phyloP scores from a whole-genome alignment of 306 rosid species.

The Corylus avellana region DNA sequence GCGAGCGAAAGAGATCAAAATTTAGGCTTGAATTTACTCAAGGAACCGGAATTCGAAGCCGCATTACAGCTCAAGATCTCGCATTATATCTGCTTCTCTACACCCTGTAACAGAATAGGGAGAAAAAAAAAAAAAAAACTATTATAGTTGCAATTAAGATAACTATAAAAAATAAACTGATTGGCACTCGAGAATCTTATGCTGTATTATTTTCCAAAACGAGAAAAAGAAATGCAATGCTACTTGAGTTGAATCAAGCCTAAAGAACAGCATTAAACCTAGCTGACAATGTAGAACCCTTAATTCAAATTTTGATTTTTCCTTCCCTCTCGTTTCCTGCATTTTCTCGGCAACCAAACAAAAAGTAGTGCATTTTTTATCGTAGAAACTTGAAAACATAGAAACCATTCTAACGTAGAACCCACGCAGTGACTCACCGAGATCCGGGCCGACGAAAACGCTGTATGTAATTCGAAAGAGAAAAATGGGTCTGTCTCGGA shows the following conservation, averaged over 20 bases:
- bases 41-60: slow-evolving; percentile 33
- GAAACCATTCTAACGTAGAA: background rate
- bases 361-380: background rate
- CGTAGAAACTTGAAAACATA: background rate
- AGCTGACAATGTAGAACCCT: background rate
- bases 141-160: background rate
- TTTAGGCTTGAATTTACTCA: slow-evolving; percentile 26
- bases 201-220: background rate
- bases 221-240: background rate
- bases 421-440: slow-evolving; percentile 24
- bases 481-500: slow-evolving; percentile 26
- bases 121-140: background rate
- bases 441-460: slow-evolving; percentile 14
- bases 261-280: background rate
- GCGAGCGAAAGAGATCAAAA: slow-evolving; percentile 13
- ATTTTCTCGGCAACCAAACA: slow-evolving; percentile 11
- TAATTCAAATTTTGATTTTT: background rate
- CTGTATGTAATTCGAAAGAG: slow-evolving; percentile 9
- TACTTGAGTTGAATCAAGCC: background rate
- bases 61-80: slow-evolving; percentile 48
- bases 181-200: background rate
- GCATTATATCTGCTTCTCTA: slow-evolving; percentile 32
- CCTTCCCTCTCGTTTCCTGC: background rate
- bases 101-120: slow-evolving; percentile 37
- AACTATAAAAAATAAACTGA: background rate